Evolutionary conservation across 345 rosid genomes (phyloP).

Genomic region (Brassica nigra): DNA sequence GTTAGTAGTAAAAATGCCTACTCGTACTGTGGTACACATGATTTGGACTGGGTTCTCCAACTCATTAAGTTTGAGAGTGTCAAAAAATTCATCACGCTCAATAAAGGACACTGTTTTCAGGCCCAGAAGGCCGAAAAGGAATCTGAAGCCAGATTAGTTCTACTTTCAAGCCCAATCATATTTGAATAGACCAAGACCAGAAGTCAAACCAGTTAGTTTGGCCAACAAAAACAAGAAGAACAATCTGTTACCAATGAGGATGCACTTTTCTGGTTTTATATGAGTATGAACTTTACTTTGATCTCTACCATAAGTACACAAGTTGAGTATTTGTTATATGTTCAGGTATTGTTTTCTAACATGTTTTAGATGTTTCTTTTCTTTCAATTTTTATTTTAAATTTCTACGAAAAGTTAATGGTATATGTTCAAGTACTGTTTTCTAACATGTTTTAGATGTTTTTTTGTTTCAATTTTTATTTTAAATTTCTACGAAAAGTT

Average conservation of each 20-base stretch:
- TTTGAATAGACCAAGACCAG: background rate
- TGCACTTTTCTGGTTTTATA: background rate
- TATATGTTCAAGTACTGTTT: background rate
- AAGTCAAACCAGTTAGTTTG: background rate
- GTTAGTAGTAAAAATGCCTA: background rate
- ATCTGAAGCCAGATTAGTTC: background rate
- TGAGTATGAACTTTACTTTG: background rate
- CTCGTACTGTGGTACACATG: background rate
- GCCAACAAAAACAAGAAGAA: background rate
- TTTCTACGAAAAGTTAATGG: background rate
- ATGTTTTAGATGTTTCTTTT: background rate
- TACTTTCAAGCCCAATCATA: background rate
- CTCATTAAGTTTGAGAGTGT: background rate
- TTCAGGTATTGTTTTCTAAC: background rate
- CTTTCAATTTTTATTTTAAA: background rate
- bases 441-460: background rate
- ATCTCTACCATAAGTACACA: background rate
- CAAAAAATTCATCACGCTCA: background rate
- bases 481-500: background rate
- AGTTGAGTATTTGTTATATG: background rate
- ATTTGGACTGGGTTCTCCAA: background rate
- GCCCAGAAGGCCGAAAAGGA: background rate
- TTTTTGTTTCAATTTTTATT: background rate
- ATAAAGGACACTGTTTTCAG: background rate
- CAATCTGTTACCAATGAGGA: background rate